A percentile compares a stretch with the other conserved stretches of the same genome.
phyloP scores from a whole-genome alignment of 805 yeast species.

The Saccharomyces kudriavzevii region DNA sequence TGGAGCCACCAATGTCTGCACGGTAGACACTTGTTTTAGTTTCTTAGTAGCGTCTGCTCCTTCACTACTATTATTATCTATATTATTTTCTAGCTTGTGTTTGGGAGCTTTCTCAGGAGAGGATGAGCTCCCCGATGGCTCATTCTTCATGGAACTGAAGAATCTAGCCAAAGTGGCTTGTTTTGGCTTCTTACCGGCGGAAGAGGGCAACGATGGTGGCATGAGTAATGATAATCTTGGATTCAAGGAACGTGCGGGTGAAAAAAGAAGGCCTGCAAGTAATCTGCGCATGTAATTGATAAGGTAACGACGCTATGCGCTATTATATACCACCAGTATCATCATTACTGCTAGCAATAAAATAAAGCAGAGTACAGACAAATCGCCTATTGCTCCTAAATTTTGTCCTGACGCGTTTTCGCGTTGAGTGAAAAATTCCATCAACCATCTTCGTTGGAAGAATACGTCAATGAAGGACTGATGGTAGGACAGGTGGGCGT shows the following conservation, averaged over 20 bases:
- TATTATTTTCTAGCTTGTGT: not conserved
- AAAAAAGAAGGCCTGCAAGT: not conserved
- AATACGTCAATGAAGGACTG: not conserved
- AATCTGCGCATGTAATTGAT: not conserved
- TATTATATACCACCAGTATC: not conserved
- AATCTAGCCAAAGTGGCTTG: slow-evolving; percentile 30
- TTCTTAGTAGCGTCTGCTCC: not conserved
- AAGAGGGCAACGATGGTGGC: not conserved
- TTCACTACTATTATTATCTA: not conserved
- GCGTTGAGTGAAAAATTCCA: not conserved
- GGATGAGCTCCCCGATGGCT: not conserved
- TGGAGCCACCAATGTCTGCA: not conserved
- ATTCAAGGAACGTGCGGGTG: not conserved
- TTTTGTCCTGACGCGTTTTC: not conserved
- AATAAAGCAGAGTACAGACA: not conserved
- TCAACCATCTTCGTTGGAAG: not conserved
- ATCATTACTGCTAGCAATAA: not conserved
- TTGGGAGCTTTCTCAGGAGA: not conserved
- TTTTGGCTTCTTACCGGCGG: slow-evolving; percentile 5
- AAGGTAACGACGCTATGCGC: not conserved
- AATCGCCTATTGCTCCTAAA: not conserved
- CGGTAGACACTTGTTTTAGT: not conserved
- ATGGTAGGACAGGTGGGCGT: not conserved
- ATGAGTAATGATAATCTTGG: not conserved
- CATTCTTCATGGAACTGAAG: slow-evolving; percentile 22